phyloP scores from a whole-genome alignment of 768 basidiomycete species.

The Floccularia luteovirens region DNA sequence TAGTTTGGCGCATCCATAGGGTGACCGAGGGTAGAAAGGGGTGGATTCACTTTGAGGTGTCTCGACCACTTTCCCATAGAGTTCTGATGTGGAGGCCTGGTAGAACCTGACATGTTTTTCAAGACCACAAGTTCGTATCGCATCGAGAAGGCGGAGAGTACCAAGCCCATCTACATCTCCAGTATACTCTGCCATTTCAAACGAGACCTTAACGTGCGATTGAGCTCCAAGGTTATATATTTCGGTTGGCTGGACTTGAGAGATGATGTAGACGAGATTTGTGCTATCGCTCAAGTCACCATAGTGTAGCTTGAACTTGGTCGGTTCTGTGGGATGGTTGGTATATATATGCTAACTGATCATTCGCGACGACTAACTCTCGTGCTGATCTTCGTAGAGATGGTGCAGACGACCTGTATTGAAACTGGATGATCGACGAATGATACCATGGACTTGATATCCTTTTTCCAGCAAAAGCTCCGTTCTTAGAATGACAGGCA shows the following conservation, averaged over 20 bases:
- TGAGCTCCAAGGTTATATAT: conserved; percentile 98
- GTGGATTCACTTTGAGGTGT: conserved; percentile 95
- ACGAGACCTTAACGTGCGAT: conserved; percentile 98
- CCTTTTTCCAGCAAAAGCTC: conserved; percentile 83
- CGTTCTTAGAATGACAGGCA: conserved; percentile 53
- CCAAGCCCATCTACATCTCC: conserved; percentile 95
- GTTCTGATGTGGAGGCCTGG: conserved; percentile 94
- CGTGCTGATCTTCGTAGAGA: conserved; percentile 89
- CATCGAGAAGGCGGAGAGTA: conserved; percentile 92
- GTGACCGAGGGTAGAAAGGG: conserved; percentile 97
- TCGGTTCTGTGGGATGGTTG: conserved; percentile 55
- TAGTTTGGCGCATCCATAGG: conserved; percentile 94
- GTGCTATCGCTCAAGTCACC: conserved; percentile 95
- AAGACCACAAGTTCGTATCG: conserved; percentile 91
- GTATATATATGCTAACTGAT: too few relatives aligned
- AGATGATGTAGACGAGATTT: conserved; percentile 94
- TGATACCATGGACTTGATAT: conserved; percentile 92
- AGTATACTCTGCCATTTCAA: conserved; percentile 99
- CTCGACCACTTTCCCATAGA: conserved; percentile 95
- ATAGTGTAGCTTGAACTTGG: conserved; percentile 80
- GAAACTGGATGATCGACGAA: conserved; percentile 96
- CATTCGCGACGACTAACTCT: conserved; percentile 60
- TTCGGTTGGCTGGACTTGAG: conserved; percentile 90
- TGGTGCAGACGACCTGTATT: conserved; percentile 95
- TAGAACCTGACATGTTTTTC: conserved; percentile 94